Conservation (phyloP, 176 grass and related monocot species). For the barley (Hordeum vulgare) region DNA sequence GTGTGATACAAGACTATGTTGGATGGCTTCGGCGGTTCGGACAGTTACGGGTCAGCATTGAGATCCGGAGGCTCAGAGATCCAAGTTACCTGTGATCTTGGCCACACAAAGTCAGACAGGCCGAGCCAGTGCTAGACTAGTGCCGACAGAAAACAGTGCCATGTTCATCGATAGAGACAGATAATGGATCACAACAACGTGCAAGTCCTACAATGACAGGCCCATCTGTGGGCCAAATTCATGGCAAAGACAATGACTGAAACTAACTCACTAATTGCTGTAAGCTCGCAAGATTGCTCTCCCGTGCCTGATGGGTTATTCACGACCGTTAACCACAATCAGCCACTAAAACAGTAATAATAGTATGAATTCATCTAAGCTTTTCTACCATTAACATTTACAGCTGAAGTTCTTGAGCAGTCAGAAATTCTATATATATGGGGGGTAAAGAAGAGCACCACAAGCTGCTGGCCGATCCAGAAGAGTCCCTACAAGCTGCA, state of each 20-base stretch:
- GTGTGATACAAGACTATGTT: too few species aligned
- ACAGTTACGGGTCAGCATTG: too few species aligned
- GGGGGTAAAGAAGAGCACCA: not conserved
- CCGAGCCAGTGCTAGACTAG: not conserved
- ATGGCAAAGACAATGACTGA: not conserved
- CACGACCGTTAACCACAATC: slow-evolving; percentile 11
- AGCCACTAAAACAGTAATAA: slow-evolving; percentile 6
- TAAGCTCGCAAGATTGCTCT: slow-evolving; percentile 1
- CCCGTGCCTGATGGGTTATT: slow-evolving; percentile 20
- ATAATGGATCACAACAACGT: not conserved
- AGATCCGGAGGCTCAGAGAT: not conserved
- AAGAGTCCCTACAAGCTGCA: not conserved
- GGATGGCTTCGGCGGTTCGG: too few species aligned
- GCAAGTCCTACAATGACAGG: not conserved
- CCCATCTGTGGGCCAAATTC: not conserved
- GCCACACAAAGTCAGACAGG: not conserved
- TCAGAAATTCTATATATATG: slow-evolving; percentile 21
- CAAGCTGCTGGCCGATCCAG: not conserved
- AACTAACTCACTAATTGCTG: slow-evolving; percentile 4
- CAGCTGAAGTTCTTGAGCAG: slow-evolving; percentile 22
- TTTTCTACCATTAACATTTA: slow-evolving; percentile 36
- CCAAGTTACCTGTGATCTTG: not conserved
- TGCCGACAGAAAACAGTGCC: not conserved
- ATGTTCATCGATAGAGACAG: not conserved
- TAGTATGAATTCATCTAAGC: slow-evolving; percentile 8